Evolutionary conservation across 164 flowering plant genomes (phyloP), one percentile per base, ranked within the genome.

Genomic region (Nelumbo lutea): DNA sequence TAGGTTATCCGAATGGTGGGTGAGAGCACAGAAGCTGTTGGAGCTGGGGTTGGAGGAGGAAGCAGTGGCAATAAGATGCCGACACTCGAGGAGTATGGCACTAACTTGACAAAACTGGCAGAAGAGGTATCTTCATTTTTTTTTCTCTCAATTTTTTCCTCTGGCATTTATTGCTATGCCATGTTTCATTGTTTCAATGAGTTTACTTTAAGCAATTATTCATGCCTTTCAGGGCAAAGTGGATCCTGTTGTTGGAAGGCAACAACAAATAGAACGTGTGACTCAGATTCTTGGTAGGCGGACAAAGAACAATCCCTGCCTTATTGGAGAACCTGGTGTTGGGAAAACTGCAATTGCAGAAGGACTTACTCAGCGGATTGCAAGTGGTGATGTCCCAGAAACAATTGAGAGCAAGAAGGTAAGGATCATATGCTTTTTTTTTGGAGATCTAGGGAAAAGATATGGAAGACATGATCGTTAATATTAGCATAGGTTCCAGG

Each of bases 1-100:
- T 68, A 87, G 91, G 91, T 87, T 61, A 88, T 90, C 43, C 88
- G 91, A 43, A 90, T 88, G 96, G 91, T 90, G n/a, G 93, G 96
- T 70, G 96, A 90, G 76, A 88, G 84, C 74, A 73, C 84, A 11
- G 91, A 90, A 70, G 82, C 88, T 68, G 84, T 86, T 75, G 80
- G 85, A 74, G 88, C 87, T 60, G 74, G 80, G 75, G 84, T 81
- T 81, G 86, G 89, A 52, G 84, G 84, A 51, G 78, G 84, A 61
- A 74, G 73, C 68, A 76, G 82, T 64, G 76, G 78, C 69, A 86
- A 75, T 68, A 88, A 86, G 73, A 86, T 81, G 84, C 88, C 90
- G 15, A 88, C 93, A 0, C 78, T 88, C 47, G 90, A 88, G 73
- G 93, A 86, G 73, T 83, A 82, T 75, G 88, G 90, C 1, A 86